Conservation (phyloP, 108 stramenopile genomes). For the Asterionellopsis glacialis region DNA sequence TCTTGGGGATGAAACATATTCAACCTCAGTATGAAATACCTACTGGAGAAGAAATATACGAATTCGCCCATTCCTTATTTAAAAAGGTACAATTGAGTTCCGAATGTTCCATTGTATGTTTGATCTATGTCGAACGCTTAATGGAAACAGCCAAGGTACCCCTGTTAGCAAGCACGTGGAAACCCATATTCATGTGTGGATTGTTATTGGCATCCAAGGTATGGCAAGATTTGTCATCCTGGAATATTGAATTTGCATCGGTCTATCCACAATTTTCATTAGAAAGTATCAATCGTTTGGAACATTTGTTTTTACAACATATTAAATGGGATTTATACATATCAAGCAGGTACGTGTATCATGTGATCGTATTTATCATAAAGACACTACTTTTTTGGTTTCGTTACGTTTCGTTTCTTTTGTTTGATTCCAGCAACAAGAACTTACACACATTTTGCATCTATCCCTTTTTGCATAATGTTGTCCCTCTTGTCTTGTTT, state of each 20-base stretch:
- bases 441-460: neutral
- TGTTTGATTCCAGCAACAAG: no score
- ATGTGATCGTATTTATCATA: neutral
- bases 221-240: slow-evolving; percentile 96
- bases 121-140: slow-evolving; percentile 97
- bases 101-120: slow-evolving; percentile 96
- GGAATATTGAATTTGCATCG: slow-evolving; percentile 97
- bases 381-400: neutral
- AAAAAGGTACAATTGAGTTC: slow-evolving; percentile 87
- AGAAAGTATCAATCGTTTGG: slow-evolving; percentile 88
- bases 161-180: slow-evolving; percentile 88
- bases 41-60: slow-evolving; percentile 80
- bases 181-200: slow-evolving; percentile 94
- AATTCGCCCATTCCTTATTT: slow-evolving; percentile 90
- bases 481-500: neutral
- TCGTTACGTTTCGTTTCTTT: neutral
- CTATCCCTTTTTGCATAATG: neutral
- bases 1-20: slow-evolving; percentile 69
- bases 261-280: slow-evolving; percentile 95
- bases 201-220: slow-evolving; percentile 97
- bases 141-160: slow-evolving; percentile 94
- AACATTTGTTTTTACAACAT: slow-evolving; percentile 78
- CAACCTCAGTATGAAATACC: slow-evolving; percentile 57
- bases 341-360: slow-evolving; percentile 56
- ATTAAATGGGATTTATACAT: slow-evolving; percentile 97